Conservation (phyloP, 2,329 filamentous ascomycete genomes). For the Colletotrichum lini region DNA sequence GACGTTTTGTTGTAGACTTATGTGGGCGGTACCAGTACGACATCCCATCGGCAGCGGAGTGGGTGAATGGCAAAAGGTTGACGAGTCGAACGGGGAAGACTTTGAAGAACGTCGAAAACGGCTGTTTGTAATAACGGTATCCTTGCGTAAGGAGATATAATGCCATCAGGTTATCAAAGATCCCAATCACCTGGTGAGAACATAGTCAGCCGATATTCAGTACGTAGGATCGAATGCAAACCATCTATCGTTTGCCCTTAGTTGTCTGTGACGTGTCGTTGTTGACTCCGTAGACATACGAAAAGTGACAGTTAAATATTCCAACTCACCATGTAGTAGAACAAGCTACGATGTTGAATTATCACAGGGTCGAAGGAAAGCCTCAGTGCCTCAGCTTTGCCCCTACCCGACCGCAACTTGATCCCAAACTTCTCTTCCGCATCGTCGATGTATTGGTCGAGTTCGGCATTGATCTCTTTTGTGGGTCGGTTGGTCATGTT, state of each 20-base stretch:
- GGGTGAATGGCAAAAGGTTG: conserved; percentile 59
- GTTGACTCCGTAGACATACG: rapidly evolving
- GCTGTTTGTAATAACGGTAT: conserved; percentile 62
- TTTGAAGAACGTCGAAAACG: conserved; percentile 58
- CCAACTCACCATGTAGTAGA: conserved; percentile 68
- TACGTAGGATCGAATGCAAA: too few relatives aligned
- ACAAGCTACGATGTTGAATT: conserved; percentile 68
- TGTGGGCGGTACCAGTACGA: conserved; percentile 75
- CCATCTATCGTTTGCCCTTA: too few relatives aligned
- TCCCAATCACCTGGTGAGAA: conserved; percentile 56
- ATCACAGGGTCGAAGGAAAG: conserved; percentile 71
- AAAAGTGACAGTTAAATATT: too few relatives aligned
- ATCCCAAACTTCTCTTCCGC: conserved; percentile 66
- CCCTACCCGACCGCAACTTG: conserved; percentile 65
- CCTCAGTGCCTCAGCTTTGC: conserved; percentile 66
- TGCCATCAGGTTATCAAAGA: conserved; percentile 59
- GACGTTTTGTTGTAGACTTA: conserved; percentile 68
- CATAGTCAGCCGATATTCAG: neutral
- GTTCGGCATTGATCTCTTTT: conserved; percentile 63
- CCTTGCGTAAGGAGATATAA: conserved; percentile 49
- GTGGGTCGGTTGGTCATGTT: conserved; percentile 51
- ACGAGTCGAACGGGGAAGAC: conserved; percentile 70
- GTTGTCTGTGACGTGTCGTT: neutral
- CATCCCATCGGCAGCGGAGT: conserved; percentile 62
- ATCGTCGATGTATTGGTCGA: conserved; percentile 68